Conservation (phyloP, 2,329 filamentous ascomycete genomes). For the Ophiocordyceps polyrhachis-furcata region DNA sequence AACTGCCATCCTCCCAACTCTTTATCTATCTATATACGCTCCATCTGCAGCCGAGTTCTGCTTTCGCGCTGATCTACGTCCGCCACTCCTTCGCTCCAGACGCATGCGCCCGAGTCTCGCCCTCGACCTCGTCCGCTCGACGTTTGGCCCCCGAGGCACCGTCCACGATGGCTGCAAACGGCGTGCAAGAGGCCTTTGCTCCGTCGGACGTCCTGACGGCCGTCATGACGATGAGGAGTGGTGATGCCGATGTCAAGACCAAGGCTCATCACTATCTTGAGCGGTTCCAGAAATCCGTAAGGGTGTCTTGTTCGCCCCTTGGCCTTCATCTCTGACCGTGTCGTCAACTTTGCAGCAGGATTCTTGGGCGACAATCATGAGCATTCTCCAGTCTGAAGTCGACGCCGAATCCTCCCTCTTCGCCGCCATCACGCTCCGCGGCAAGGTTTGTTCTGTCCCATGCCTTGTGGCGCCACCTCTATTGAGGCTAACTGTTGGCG, state of each 20-base stretch:
- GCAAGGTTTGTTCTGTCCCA: conserved; percentile 54
- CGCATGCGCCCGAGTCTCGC: background rate
- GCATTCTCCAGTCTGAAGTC: conserved; percentile 65
- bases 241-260: conserved; percentile 65
- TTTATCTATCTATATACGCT: background rate
- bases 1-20: no score
- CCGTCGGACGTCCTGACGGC: conserved; percentile 63
- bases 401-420: conserved; percentile 82
- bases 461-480: background rate
- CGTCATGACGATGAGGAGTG: conserved; percentile 80
- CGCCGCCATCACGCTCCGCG: conserved; percentile 89
- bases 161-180: conserved; percentile 45
- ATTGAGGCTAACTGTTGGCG: conserved; percentile 1
- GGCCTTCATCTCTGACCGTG: background rate
- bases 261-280: conserved; percentile 83
- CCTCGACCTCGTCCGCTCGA: background rate
- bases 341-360: conserved; percentile 40
- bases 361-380: conserved; percentile 78
- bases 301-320: conserved; percentile 3
- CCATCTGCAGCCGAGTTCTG: background rate
- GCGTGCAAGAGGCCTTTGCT: conserved; percentile 52
- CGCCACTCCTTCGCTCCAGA: background rate
- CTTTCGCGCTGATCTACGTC: background rate
- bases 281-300: conserved; percentile 93
- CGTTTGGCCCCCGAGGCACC: background rate